Evolutionary conservation across 345 rosid genomes (phyloP).

Genomic region (Populus davidiana): DNA sequence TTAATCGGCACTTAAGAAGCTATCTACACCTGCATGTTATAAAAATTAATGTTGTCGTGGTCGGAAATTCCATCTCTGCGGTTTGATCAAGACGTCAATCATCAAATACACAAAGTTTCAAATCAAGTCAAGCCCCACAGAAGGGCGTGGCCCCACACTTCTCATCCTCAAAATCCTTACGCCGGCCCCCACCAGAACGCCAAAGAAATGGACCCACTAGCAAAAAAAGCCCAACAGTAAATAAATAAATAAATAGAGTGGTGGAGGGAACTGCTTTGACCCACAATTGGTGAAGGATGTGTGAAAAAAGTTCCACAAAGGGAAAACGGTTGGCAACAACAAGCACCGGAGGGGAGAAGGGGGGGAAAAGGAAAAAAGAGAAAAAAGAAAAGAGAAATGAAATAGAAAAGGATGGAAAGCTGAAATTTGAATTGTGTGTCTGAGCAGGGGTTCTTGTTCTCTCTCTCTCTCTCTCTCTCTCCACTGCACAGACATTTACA

Average conservation of each 20-base stretch:
- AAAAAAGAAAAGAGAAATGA: not conserved
- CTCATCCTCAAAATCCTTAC: not conserved
- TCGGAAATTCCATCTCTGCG: not conserved
- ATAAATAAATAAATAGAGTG: not conserved
- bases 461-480: not conserved
- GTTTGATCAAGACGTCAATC: conserved; percentile 7
- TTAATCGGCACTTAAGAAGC: too few relatives aligned
- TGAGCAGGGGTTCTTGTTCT: not conserved
- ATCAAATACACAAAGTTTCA: conserved; percentile 9
- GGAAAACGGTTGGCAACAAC: conserved; percentile 42
- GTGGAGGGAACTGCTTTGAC: conserved; percentile 23
- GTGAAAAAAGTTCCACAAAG: conserved; percentile 33
- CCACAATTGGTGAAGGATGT: conserved; percentile 40
- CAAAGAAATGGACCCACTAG: conserved; percentile 16
- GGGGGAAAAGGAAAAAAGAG: conserved; percentile 13
- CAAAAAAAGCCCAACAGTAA: not conserved
- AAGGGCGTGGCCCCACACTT: not conserved
- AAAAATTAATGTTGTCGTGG: not conserved
- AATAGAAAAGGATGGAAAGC: conserved; percentile 31
- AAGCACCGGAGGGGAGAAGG: conserved; percentile 26
- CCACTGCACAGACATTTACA: not conserved
- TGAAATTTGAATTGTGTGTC: conserved; percentile 51
- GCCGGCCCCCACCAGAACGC: conserved; percentile 32
- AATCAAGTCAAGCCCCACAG: conserved; percentile 1
- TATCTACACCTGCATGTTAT: not conserved